Evolutionary conservation across 805 yeast genomes (phyloP).

Genomic region (Saccharomyces jurei): DNA sequence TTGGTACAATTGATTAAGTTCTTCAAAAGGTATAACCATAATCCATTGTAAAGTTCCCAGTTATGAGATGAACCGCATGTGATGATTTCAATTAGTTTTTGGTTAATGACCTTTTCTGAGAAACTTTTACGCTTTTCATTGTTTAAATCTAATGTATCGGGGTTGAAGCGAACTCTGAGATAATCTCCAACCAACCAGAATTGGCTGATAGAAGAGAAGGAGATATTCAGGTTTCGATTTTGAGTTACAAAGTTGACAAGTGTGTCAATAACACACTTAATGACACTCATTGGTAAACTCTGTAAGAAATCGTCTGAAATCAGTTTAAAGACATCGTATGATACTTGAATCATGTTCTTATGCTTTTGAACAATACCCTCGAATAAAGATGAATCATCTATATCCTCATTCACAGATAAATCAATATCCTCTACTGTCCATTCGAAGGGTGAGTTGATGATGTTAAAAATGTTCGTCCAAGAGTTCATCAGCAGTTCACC

Average conservation of each 20-base stretch:
- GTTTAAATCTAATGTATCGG: conserved; percentile 1
- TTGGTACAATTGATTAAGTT: conserved; percentile 54
- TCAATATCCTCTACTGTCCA: conserved; percentile 26
- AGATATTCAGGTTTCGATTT: conserved; percentile 66
- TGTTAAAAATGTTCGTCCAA: conserved; percentile 67
- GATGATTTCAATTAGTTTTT: conserved; percentile 25
- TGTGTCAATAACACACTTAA: conserved; percentile 61
- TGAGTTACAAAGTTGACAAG: conserved; percentile 68
- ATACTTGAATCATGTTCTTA: conserved; percentile 44
- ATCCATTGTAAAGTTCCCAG: conserved; percentile 29
- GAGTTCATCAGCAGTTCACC: conserved; percentile 55
- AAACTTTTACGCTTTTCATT: conserved; percentile 2
- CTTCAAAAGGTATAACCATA: conserved; percentile 60
- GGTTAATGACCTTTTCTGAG: conserved; percentile 11
- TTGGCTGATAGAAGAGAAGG: conserved; percentile 84
- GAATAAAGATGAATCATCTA: conserved; percentile 27
- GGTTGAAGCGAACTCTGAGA: conserved; percentile 31
- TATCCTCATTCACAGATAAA: conserved; percentile 19
- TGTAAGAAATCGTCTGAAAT: conserved; percentile 79
- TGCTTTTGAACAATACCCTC: conserved; percentile 38
- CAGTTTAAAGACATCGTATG: conserved; percentile 77
- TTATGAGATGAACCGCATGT: conserved; percentile 13
- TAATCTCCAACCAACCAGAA: conserved; percentile 90
- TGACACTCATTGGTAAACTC: conserved; percentile 57
- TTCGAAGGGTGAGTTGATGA: conserved; percentile 50